A percentile compares a stretch with the other conserved stretches of the same genome.
phyloP scores from a whole-genome alignment of 2,329 filamentous ascomycete species.

The Plectosphaerella plurivora region DNA sequence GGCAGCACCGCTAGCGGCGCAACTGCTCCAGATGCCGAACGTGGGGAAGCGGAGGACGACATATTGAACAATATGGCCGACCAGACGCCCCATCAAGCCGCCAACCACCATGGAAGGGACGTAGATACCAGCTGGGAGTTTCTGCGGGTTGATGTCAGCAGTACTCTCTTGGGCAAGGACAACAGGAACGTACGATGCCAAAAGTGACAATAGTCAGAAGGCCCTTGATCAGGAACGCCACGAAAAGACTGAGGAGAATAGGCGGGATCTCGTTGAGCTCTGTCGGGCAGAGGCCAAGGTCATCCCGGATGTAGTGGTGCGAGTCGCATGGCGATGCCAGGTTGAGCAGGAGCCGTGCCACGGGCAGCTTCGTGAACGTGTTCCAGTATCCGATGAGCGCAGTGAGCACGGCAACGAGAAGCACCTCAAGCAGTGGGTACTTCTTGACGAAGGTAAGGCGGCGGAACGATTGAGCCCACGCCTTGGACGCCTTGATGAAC shows the following conservation, averaged over 20 bases:
- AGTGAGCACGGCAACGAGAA: conserved; percentile 80
- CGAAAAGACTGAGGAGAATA: conserved; percentile 65
- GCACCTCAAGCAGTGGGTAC: conserved; percentile 80
- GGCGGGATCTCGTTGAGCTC: conserved; percentile 70
- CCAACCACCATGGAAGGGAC: conserved; percentile 98
- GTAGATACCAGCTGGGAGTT: conserved; percentile 94
- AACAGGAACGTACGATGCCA: conserved; percentile 60
- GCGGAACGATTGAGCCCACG: conserved; percentile 88
- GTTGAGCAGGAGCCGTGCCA: conserved; percentile 86
- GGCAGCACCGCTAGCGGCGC: conserved; percentile 65
- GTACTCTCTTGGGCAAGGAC: background rate
- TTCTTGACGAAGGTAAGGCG: conserved; percentile 75
- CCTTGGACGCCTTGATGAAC: conserved; percentile 91
- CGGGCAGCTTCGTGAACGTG: conserved; percentile 78
- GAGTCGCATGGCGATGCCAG: conserved; percentile 82
- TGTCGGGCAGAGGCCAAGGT: conserved; percentile 73
- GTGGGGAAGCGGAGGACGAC: conserved; percentile 69
- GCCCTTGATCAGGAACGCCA: conserved; percentile 86
- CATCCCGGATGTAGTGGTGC: conserved; percentile 56
- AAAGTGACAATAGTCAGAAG: conserved; percentile 87
- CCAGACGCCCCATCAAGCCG: conserved; percentile 80
- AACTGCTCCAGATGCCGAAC: conserved; percentile 70
- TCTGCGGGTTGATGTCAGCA: conserved; percentile 35
- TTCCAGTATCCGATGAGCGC: conserved; percentile 93
- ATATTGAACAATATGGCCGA: conserved; percentile 83